Conservation (phyloP, 2,329 filamentous ascomycete species). For the Spiromastix sp. region DNA sequence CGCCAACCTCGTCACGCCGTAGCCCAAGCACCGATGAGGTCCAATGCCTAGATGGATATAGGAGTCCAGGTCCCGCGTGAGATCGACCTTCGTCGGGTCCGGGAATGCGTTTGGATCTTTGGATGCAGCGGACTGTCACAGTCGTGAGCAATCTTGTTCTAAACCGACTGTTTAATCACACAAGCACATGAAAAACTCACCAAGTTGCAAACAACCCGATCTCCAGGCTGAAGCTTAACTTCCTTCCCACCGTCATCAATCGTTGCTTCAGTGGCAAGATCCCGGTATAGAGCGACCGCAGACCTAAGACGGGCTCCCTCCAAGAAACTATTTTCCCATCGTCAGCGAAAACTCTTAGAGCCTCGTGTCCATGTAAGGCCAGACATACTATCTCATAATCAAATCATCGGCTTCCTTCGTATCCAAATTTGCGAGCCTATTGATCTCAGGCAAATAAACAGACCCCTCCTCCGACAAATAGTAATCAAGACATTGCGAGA, state of each 20-base stretch:
- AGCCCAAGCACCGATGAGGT: constrained; percentile 37
- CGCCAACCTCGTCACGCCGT: constrained; percentile 30
- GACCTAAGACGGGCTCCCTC: constrained; percentile 30
- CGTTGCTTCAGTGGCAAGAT: constrained; percentile 22
- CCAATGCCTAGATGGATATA: constrained; percentile 38
- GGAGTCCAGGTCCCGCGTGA: constrained; percentile 29
- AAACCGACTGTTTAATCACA: constrained; percentile 41
- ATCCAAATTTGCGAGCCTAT: constrained; percentile 36
- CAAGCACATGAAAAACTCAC: constrained; percentile 16
- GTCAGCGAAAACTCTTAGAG: too few relatives aligned
- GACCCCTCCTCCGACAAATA: constrained; percentile 42
- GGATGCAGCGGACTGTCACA: constrained; percentile 26
- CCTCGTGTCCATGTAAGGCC: too few relatives aligned
- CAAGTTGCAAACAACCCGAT: constrained; percentile 26
- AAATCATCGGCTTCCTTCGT: constrained; percentile 37
- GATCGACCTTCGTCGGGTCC: constrained; percentile 33
- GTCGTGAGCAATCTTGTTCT: constrained; percentile 42
- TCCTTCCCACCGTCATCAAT: constrained; percentile 26
- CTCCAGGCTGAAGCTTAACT: constrained; percentile 24
- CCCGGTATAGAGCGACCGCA: constrained; percentile 27
- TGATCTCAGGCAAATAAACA: constrained; percentile 38
- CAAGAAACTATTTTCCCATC: constrained; percentile 25
- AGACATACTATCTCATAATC: constrained; percentile 40
- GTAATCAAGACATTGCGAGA: constrained; percentile 47
- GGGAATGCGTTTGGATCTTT: constrained; percentile 29